These are phyloP conservation scores for Xylariaceae sp. DNA, from an alignment of 2,329 filamentous ascomycete species.

Conservation along the genomic window DNA sequence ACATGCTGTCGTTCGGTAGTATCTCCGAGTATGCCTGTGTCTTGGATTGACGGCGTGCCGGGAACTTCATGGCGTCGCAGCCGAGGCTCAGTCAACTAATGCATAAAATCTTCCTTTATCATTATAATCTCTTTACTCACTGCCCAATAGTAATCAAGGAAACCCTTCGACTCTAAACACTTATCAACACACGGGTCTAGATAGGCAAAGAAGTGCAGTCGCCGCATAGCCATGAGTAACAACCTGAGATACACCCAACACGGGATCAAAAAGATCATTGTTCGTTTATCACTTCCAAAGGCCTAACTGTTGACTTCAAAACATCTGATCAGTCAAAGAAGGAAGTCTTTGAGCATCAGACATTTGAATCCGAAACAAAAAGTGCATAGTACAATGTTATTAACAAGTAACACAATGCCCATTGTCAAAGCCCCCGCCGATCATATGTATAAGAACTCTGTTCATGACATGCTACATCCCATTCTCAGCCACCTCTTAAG, in stretches of 20 bases:
- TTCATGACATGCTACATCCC: background rate
- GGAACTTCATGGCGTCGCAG: background rate
- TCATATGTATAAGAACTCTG: background rate
- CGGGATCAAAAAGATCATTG: too few species aligned
- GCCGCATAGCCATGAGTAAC: too few species aligned
- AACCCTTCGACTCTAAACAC: too few species aligned
- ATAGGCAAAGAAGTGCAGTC: too few species aligned
- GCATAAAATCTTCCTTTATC: too few species aligned
- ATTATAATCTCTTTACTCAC: too few species aligned
- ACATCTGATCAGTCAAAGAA: too few species aligned
- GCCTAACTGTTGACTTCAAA: too few species aligned
- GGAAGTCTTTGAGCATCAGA: background rate
- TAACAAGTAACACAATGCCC: background rate
- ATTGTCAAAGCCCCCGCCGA: background rate
- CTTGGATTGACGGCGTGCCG: constrained; percentile 1
- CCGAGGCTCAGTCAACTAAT: background rate
- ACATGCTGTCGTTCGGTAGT: background rate
- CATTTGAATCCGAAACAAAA: background rate
- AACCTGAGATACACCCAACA: too few species aligned
- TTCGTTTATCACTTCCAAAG: too few species aligned
- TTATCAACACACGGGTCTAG: too few species aligned
- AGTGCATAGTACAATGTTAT: background rate
- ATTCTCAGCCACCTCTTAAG: background rate
- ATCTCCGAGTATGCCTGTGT: background rate
- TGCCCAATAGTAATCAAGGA: too few species aligned